Evolutionary conservation across 2,329 filamentous ascomycete genomes (phyloP).

Genomic region (Ilyonectria sp.): DNA sequence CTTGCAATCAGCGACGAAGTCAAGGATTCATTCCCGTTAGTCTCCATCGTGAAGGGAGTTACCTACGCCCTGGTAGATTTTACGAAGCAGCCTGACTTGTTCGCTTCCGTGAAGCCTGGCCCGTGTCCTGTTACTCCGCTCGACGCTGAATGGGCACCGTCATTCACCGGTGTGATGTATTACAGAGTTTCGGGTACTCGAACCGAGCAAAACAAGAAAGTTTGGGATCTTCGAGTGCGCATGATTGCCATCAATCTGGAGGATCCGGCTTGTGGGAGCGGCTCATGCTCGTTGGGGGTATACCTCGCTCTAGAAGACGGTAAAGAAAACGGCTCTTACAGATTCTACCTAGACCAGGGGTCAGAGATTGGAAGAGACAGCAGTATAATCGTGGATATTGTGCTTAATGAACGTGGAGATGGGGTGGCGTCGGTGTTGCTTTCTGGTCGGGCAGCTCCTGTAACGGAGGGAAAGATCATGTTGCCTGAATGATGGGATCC

Average conservation of each 20-base stretch:
- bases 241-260: conserved; percentile 37
- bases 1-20: background rate
- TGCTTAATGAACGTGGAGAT: conserved; percentile 16
- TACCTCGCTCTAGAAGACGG: conserved; percentile 29
- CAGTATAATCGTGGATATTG: conserved; percentile 23
- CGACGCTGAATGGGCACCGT: conserved; percentile 28
- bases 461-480: conserved; percentile 18
- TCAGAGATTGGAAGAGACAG: conserved; percentile 30
- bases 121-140: background rate
- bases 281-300: conserved; percentile 22
- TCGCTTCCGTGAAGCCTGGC: conserved; percentile 16
- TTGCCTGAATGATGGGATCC: background rate
- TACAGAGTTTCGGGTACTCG: conserved; percentile 1
- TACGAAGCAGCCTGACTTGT: conserved; percentile 15
- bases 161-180: conserved; percentile 29
- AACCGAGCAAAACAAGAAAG: background rate
- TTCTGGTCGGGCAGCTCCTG: conserved; percentile 28
- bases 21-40: background rate
- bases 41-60: conserved; percentile 25
- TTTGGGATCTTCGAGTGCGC: conserved; percentile 27
- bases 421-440: conserved; percentile 18
- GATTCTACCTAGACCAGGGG: conserved; percentile 30
- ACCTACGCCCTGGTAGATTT: conserved; percentile 22
- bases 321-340: conserved; percentile 7
- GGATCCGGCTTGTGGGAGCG: conserved; percentile 31